A percentile compares a stretch with the other conserved stretches of the same genome.
These are phyloP conservation scores for Trichoderma brevicompactum DNA, from an alignment of 2,329 filamentous ascomycete species.

Conservation along the genomic window DNA sequence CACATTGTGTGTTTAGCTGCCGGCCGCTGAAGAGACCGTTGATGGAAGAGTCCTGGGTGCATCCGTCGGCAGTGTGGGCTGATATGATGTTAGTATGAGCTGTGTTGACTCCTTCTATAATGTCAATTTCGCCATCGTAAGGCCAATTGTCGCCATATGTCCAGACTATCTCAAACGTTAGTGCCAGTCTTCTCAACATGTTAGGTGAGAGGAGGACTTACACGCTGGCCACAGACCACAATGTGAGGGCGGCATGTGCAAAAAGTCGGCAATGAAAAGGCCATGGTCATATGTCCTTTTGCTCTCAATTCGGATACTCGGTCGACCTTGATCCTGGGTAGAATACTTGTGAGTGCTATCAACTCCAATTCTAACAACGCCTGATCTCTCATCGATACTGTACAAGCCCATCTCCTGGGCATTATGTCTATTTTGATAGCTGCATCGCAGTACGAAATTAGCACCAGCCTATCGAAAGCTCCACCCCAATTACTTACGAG, in stretches of 20 bases:
- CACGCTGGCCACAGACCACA: slow-evolving; percentile 78
- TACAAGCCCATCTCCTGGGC: slow-evolving; percentile 49
- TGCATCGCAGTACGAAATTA: slow-evolving; percentile 34
- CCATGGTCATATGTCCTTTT: slow-evolving; percentile 66
- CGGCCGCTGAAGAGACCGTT: slow-evolving; percentile 37
- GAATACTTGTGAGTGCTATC: slow-evolving; percentile 48
- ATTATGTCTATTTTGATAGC: slow-evolving; percentile 50
- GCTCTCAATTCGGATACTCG: slow-evolving; percentile 69
- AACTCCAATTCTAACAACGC: slow-evolving; percentile 52
- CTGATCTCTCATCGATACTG: slow-evolving; percentile 46
- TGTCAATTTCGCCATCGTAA: slow-evolving; percentile 66
- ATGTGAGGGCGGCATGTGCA: slow-evolving; percentile 71
- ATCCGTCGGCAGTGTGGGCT: slow-evolving; percentile 58
- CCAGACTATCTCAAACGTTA: slow-evolving; percentile 49
- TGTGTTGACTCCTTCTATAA: slow-evolving; percentile 71
- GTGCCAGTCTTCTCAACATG: too few species aligned
- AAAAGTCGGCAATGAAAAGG: slow-evolving; percentile 72
- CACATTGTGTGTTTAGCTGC: slow-evolving; percentile 43
- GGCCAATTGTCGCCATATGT: slow-evolving; percentile 64
- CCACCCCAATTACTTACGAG: slow-evolving; percentile 51
- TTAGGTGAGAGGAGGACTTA: slow-evolving; percentile 42
- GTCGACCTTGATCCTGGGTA: slow-evolving; percentile 46
- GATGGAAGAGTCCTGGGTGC: slow-evolving; percentile 35
- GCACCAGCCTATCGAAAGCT: not conserved
- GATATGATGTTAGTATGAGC: slow-evolving; percentile 64